These are phyloP conservation scores for Cercospora zeina DNA, from an alignment of 2,329 filamentous ascomycete species.

Conservation along the genomic window DNA sequence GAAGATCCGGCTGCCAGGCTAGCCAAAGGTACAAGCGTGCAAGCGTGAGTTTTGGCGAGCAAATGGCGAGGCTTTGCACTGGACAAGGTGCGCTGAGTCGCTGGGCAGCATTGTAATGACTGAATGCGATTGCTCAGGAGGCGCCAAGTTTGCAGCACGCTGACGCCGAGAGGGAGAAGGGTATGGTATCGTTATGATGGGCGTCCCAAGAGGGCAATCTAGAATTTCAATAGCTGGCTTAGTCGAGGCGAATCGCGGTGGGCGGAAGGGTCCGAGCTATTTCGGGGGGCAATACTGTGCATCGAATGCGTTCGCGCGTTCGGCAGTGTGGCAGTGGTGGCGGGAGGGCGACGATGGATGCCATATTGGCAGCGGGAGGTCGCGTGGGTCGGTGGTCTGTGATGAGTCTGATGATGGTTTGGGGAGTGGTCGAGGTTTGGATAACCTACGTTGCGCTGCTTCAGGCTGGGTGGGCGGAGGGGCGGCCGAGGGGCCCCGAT, in stretches of 20 bases:
- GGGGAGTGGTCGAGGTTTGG: conserved; percentile 1
- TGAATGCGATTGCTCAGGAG: conserved; percentile 2
- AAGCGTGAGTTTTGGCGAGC: background rate
- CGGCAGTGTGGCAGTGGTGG: background rate
- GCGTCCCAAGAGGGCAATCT: background rate
- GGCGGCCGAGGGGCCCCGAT: conserved; percentile 4
- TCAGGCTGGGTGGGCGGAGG: conserved; percentile 9
- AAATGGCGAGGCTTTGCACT: background rate
- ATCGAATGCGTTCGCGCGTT: background rate
- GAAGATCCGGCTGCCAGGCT: conserved; percentile 2
- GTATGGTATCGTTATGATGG: background rate
- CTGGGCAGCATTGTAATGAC: background rate
- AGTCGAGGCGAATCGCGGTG: background rate
- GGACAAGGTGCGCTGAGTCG: conserved; percentile 3
- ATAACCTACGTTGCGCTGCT: conserved; percentile 11
- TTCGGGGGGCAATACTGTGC: background rate
- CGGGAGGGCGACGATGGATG: background rate
- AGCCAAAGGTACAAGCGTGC: conserved; percentile 7
- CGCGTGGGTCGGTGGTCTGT: too few species aligned
- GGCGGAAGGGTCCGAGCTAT: conserved; percentile 1
- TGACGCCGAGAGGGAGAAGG: background rate
- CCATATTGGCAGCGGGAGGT: too few species aligned
- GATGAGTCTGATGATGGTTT: background rate
- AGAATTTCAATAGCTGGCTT: background rate
- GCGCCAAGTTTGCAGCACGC: background rate